phyloP scores from a whole-genome alignment of 2,329 filamentous ascomycete genomes.

The Epichloe hybrida region DNA sequence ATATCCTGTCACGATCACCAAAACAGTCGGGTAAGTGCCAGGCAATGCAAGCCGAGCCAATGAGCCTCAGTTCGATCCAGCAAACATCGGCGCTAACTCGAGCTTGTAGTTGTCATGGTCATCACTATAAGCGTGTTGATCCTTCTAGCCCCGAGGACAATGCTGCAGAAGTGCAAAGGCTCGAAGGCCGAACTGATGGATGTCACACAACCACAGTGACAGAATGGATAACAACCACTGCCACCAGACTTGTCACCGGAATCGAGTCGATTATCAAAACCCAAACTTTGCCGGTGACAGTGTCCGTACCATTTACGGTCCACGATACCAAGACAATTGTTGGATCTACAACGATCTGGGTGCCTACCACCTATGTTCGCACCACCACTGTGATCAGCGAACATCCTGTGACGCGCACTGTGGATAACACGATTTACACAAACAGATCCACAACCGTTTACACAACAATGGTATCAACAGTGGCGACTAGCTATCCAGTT shows the following conservation, averaged over 20 bases:
- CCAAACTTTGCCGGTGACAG: slow-evolving; percentile 4
- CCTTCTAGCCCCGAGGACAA: not conserved
- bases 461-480: slow-evolving; percentile 6
- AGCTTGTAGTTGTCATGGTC: not conserved
- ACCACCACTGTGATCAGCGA: slow-evolving; percentile 6
- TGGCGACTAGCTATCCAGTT: slow-evolving; percentile 8
- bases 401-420: slow-evolving; percentile 8
- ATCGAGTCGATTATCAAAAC: slow-evolving; percentile 6
- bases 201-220: slow-evolving; percentile 11
- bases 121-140: not conserved
- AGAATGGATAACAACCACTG: slow-evolving; percentile 10
- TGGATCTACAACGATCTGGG: slow-evolving; percentile 8
- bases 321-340: slow-evolving; percentile 4
- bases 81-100: not conserved
- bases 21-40: slow-evolving; percentile 6
- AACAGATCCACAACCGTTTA: slow-evolving; percentile 7
- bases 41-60: not conserved
- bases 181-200: not conserved
- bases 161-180: not conserved
- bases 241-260: slow-evolving; percentile 7
- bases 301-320: slow-evolving; percentile 5
- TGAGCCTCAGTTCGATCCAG: not conserved
- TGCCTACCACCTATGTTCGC: slow-evolving; percentile 7
- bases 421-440: slow-evolving; percentile 6
- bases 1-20: slow-evolving; percentile 12